Conservation (phyloP, 768 basidiomycete genomes). For the Boletus sp. region DNA sequence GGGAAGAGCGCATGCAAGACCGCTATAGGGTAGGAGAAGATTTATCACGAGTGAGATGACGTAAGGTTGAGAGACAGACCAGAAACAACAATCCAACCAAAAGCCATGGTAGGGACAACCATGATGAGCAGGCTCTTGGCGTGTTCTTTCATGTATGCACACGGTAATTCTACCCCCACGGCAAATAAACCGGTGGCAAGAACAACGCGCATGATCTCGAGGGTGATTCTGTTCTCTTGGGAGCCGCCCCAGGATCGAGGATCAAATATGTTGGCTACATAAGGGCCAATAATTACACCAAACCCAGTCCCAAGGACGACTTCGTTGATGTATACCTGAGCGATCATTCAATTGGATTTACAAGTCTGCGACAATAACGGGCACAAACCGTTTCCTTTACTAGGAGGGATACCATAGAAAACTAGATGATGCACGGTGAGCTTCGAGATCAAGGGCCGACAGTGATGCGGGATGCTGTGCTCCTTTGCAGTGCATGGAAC, state of each 20-base stretch:
- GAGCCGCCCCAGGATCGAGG: slow-evolving; percentile 75
- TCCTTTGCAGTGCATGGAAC: background rate
- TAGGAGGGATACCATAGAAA: slow-evolving; percentile 79
- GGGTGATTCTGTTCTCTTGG: slow-evolving; percentile 59
- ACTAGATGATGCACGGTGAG: slow-evolving; percentile 41
- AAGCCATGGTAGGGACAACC: slow-evolving; percentile 83
- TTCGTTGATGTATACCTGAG: slow-evolving; percentile 84
- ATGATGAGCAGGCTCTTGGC: slow-evolving; percentile 65
- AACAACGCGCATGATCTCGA: slow-evolving; percentile 85
- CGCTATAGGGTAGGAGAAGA: slow-evolving; percentile 35
- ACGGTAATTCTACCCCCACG: slow-evolving; percentile 90
- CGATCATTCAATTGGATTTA: background rate
- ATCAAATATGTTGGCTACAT: slow-evolving; percentile 68
- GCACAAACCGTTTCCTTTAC: slow-evolving; percentile 72
- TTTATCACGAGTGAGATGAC: background rate
- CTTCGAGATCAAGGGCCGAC: too few species aligned
- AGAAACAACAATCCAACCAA: slow-evolving; percentile 78
- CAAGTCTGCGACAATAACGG: background rate
- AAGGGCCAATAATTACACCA: slow-evolving; percentile 62
- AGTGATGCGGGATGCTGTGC: background rate
- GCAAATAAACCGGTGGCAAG: slow-evolving; percentile 93
- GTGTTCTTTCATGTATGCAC: slow-evolving; percentile 79
- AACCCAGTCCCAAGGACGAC: slow-evolving; percentile 86
- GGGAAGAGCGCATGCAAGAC: slow-evolving; percentile 75
- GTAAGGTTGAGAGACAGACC: slow-evolving; percentile 38